phyloP scores from a whole-genome alignment of 2,329 filamentous ascomycete genomes.

The Taxawa tesnikishii region DNA sequence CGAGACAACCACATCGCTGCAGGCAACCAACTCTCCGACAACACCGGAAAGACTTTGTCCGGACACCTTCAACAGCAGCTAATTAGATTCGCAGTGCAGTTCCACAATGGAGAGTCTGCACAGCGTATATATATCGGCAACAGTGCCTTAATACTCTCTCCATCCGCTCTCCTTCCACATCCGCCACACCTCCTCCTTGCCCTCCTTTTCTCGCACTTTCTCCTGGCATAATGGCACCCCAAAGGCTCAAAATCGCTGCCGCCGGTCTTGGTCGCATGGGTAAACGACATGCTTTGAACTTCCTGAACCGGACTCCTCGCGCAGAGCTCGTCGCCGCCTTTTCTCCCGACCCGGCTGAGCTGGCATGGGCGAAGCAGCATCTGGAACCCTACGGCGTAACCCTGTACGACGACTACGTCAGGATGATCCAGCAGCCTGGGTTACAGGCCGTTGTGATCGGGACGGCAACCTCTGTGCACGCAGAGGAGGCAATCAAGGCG shows the following conservation, averaged over 20 bases:
- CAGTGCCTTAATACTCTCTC: no score
- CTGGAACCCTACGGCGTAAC: conserved; percentile 32
- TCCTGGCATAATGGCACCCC: conserved; percentile 1
- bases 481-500: conserved; percentile 19
- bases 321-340: conserved; percentile 39
- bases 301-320: conserved; percentile 32
- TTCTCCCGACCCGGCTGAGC: conserved; percentile 32
- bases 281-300: conserved; percentile 38
- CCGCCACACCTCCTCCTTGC: no score
- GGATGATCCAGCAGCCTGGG: conserved; percentile 31
- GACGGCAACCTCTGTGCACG: conserved; percentile 23
- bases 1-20: no score
- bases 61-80: no score
- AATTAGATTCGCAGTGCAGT: no score
- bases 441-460: conserved; percentile 30
- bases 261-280: conserved; percentile 43
- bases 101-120: no score
- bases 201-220: no score
- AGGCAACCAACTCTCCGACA: no score
- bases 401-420: conserved; percentile 33
- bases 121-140: no score
- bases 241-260: conserved; percentile 31
- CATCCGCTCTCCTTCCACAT: no score
- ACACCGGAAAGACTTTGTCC: no score
- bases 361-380: conserved; percentile 31